Evolutionary conservation across 257 asterid genomes (phyloP), one percentile per base, ranked within the genome.

Genomic region (Fraxinus quadrangulata): DNA sequence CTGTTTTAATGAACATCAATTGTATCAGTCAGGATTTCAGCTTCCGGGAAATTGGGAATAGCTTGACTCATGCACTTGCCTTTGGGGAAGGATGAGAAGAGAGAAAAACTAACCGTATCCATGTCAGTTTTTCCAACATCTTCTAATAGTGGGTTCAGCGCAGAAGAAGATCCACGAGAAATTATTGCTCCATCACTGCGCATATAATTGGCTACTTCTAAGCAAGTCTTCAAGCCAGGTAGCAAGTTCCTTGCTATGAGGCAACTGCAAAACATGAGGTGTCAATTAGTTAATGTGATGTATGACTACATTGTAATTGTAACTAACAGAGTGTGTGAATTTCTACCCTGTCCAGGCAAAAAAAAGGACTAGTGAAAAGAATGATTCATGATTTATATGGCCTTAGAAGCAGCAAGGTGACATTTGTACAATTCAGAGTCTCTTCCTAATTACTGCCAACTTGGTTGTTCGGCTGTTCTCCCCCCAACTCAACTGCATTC

Each of bases 241-340:
- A 94, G 98, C 82, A 94, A 75, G 85, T 92, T 94, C 86, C 94
- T 86, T 66, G 99, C 98, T 78, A 94, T 92, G 45, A 85, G 92
- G 90, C 99, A 92, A 85, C 99, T 94, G 90, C 78, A 77, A 39
- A 85, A 77, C 45, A 81, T 74, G 80, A 78, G 26, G 68, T 30
- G 33, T 24, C 24, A 61, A 49, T 81, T 74, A 84, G 79, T 77
- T 77, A 74, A 74, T 61, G 72, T 21, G 76, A 63, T 23, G 63
- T 47, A 71, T 71, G 63, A 74, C 21, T 30, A 71, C 61, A 72
- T 30, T 10, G 12, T 78, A 81, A 73, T 47, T 40, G 74, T 21
- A 26, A 70, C 63, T 51, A 17, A 51, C 2, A 49, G 8, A 19
- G n/a, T 14, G 13, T 51, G 5, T 51, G 2, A 51, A 51, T 51